Evolutionary conservation across 164 flowering plant species (phyloP).

Genomic region (Hamamelis virginiana): DNA sequence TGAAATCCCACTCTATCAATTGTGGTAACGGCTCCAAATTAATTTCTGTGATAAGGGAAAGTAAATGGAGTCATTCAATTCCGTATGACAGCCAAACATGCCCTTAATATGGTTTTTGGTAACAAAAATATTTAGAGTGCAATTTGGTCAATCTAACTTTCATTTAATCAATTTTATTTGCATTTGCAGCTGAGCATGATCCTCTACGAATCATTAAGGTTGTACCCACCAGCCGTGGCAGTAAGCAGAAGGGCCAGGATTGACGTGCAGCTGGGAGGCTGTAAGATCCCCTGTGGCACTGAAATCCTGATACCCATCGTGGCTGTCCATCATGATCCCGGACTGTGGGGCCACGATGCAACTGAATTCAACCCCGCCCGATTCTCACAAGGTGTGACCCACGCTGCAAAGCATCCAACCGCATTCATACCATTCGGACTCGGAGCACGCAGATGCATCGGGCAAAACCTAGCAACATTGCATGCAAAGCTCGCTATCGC

Average conservation of each 20-base stretch:
- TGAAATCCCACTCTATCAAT: no score
- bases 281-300: constrained; percentile 70
- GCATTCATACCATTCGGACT: constrained; percentile 88
- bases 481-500: constrained; percentile 73
- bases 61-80: no score
- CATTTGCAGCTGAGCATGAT: constrained; percentile 77
- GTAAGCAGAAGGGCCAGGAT: constrained; percentile 72
- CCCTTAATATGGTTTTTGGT: no score
- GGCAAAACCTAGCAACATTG: constrained; percentile 77
- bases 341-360: constrained; percentile 76
- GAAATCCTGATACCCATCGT: constrained; percentile 82
- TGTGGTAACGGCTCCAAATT: no score
- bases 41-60: no score
- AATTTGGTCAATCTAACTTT: no score
- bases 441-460: constrained; percentile 82
- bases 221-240: constrained; percentile 86
- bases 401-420: constrained; percentile 75
- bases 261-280: constrained; percentile 67
- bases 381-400: constrained; percentile 71
- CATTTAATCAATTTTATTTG: no score
- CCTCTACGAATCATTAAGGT: constrained; percentile 66
- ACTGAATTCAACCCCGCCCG: constrained; percentile 82
- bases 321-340: constrained; percentile 84
- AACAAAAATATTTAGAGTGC: no score
- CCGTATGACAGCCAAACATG: no score